These are phyloP conservation scores for Coniferiporia sulphurascens DNA, from an alignment of 1,284 basidiomycete species.

Conservation along the genomic window DNA sequence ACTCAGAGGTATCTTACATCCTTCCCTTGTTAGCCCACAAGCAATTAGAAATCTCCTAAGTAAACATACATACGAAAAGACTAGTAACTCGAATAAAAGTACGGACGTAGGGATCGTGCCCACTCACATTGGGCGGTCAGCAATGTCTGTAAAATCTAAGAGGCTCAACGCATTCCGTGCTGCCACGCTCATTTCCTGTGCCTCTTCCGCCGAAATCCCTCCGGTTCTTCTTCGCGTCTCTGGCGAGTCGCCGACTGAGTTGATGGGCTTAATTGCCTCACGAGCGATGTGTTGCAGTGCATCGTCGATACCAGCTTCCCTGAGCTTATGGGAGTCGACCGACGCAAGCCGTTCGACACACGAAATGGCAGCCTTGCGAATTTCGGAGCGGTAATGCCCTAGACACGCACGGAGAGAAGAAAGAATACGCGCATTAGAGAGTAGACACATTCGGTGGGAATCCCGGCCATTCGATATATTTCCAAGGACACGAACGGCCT, in stretches of 20 bases:
- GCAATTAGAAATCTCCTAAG: too few species aligned
- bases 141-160: background rate
- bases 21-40: too few species aligned
- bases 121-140: background rate
- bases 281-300: conserved; percentile 34
- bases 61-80: too few species aligned
- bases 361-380: conserved; percentile 54
- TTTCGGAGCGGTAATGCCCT: conserved; percentile 48
- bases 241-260: conserved; percentile 26
- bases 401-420: conserved; percentile 49
- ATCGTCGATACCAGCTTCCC: conserved; percentile 40
- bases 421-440: conserved; percentile 47
- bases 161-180: conserved; percentile 45
- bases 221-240: conserved; percentile 28
- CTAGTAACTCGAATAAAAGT: background rate
- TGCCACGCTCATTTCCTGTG: conserved; percentile 50
- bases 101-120: background rate
- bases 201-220: conserved; percentile 38
- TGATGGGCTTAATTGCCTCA: conserved; percentile 50
- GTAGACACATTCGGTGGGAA: conserved; percentile 43
- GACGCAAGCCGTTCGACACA: conserved; percentile 51
- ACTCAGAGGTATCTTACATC: too few species aligned
- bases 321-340: conserved; percentile 34
- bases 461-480: conserved; percentile 59
- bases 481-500: conserved; percentile 55